phyloP scores from a whole-genome alignment of 805 yeast genomes.

The Suhomyces tanzawaensis region DNA sequence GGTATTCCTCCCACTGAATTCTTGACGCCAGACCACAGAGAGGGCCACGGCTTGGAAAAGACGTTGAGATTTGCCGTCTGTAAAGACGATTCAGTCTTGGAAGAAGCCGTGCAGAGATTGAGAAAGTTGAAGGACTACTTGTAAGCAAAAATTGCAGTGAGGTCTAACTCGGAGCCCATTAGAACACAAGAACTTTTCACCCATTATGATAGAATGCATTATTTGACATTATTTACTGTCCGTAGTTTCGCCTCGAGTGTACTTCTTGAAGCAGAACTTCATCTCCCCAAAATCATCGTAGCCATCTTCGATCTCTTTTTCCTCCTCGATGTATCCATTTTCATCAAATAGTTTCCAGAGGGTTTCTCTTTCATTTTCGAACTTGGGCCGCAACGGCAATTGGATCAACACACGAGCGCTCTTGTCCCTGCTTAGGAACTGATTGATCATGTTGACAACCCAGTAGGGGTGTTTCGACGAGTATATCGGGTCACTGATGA shows the following conservation, averaged over 20 bases:
- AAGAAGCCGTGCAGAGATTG: constrained; percentile 78
- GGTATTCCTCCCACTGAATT: constrained; percentile 98
- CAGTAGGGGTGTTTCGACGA: constrained; percentile 76
- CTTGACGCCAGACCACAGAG: constrained; percentile 58
- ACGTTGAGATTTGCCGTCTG: constrained; percentile 93
- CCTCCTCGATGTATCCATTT: constrained; percentile 31
- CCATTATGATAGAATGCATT: too few species aligned
- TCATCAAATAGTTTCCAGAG: constrained; percentile 56
- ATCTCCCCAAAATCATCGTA: constrained; percentile 83
- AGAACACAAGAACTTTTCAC: too few species aligned
- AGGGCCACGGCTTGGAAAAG: constrained; percentile 72
- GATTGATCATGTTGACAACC: constrained; percentile 58
- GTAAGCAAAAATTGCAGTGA: too few species aligned
- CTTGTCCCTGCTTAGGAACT: constrained; percentile 36
- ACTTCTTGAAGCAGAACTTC: constrained; percentile 49
- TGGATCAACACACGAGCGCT: constrained; percentile 59
- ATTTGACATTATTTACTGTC: too few species aligned
- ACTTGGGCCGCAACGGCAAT: constrained; percentile 70
- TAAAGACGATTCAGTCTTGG: constrained; percentile 79
- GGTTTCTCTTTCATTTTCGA: constrained; percentile 58
- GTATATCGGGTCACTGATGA: constrained; percentile 87
- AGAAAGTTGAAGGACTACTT: constrained; percentile 63
- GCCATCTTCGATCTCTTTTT: constrained; percentile 56
- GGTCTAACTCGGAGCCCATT: too few species aligned
- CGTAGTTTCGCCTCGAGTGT: too few species aligned